phyloP scores from a whole-genome alignment of 106 monocot species.

The Apostasia ramifera region DNA sequence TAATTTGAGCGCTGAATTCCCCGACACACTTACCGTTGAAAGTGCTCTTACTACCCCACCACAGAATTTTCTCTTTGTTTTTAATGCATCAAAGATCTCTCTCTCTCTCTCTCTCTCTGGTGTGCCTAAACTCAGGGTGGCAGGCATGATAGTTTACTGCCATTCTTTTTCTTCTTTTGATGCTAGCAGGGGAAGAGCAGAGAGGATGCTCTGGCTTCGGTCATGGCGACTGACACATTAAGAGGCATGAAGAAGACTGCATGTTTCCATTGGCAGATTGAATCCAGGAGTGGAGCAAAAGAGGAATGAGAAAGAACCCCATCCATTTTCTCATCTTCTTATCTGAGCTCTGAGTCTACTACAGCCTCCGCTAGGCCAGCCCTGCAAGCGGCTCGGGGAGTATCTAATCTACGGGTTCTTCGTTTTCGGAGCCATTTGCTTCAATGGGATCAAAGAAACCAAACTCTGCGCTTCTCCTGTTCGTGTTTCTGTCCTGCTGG shows the following conservation, averaged over 20 bases:
- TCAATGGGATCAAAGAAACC: slow-evolving; percentile 17
- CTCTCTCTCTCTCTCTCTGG: slow-evolving; percentile 1
- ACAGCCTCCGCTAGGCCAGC: neutral
- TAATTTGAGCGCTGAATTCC: neutral
- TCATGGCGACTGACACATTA: slow-evolving; percentile 23
- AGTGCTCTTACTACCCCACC: neutral
- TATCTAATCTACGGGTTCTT: neutral
- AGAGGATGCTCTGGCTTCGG: neutral
- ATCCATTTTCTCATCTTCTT: no score
- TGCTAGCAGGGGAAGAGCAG: slow-evolving; percentile 11
- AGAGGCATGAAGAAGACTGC: slow-evolving; percentile 9
- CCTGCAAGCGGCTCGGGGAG: neutral
- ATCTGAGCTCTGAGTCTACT: no score
- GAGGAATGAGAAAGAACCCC: neutral
- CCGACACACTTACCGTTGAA: no score
- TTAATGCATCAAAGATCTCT: neutral
- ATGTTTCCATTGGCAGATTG: slow-evolving; percentile 3
- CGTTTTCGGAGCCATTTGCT: neutral
- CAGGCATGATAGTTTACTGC: slow-evolving; percentile 35
- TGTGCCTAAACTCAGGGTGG: slow-evolving; percentile 14
- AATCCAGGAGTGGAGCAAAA: slow-evolving; percentile 3
- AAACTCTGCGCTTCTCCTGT: slow-evolving; percentile 9
- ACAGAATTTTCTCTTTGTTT: slow-evolving; percentile 5
- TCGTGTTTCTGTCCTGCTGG: slow-evolving; percentile 35
- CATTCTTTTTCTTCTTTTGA: slow-evolving; percentile 15